phyloP scores from a whole-genome alignment of 1,284 basidiomycete species.

The Sutorius eximius region DNA sequence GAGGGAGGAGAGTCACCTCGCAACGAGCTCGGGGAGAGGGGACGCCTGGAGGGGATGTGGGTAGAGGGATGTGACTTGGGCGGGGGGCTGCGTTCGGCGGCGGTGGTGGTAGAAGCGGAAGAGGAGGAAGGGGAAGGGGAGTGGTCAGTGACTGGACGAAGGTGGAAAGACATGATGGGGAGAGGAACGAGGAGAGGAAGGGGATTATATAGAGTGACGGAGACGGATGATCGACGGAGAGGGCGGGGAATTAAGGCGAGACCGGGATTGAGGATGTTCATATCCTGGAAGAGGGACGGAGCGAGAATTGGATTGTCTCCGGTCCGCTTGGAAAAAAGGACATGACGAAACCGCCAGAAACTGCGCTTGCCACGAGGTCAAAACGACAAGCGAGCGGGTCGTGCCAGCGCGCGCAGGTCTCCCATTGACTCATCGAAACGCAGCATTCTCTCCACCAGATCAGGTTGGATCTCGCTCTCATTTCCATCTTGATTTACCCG shows the following conservation, averaged over 20 bases:
- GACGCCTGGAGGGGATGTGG: conserved; percentile 21
- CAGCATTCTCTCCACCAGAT: conserved; percentile 16
- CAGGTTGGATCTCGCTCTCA: conserved; percentile 24
- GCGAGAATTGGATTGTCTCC: conserved; percentile 20
- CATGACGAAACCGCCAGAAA: conserved; percentile 23
- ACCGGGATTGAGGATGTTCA: conserved; percentile 11
- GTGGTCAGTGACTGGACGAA: conserved; percentile 43
- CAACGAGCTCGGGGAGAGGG: conserved; percentile 52
- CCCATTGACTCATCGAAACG: conserved; percentile 26
- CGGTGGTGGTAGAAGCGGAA: conserved; percentile 24
- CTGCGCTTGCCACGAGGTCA: conserved; percentile 27
- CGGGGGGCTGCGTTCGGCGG: conserved; percentile 28
- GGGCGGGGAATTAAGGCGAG: conserved; percentile 15
- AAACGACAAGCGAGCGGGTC: conserved; percentile 21
- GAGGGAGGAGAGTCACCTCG: conserved; percentile 42
- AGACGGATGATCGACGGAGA: conserved; percentile 24
- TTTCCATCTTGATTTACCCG: conserved; percentile 34
- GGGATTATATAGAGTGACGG: conserved; percentile 29
- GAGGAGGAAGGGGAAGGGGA: conserved; percentile 33
- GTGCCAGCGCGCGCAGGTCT: conserved; percentile 17
- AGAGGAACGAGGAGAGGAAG: background rate
- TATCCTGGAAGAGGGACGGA: conserved; percentile 14
- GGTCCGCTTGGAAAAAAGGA: conserved; percentile 16
- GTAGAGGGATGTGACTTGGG: conserved; percentile 15
- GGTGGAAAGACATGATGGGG: conserved; percentile 44